These are phyloP conservation scores for Zanthoxylum bungeanum DNA, from an alignment of 345 rosid species.

Conservation along the genomic window DNA sequence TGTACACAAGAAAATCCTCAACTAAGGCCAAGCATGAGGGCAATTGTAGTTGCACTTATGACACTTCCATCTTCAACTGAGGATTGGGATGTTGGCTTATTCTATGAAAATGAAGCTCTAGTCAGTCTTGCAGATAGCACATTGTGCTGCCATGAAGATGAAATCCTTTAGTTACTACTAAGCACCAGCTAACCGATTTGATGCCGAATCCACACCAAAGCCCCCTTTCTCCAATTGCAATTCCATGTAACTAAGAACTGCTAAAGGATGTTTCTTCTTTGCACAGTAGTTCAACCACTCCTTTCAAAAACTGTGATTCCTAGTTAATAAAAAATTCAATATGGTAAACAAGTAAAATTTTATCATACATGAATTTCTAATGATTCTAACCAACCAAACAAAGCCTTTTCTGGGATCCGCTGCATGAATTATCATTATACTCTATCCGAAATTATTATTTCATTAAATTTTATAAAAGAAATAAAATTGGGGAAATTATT, in stretches of 20 bases:
- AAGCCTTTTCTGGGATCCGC: too few species aligned
- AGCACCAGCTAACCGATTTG: too few species aligned
- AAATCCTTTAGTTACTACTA: too few species aligned
- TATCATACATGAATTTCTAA: too few species aligned
- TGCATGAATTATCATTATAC: too few species aligned
- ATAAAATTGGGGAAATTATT: too few species aligned
- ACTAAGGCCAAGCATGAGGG: conserved; percentile 81
- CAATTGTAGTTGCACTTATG: conserved; percentile 82
- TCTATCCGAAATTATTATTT: too few species aligned
- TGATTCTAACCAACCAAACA: too few species aligned
- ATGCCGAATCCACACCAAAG: too few species aligned
- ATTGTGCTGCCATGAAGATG: neutral
- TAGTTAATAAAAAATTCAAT: too few species aligned
- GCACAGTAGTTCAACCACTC: neutral
- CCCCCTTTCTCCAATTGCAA: neutral
- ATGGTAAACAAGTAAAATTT: neutral
- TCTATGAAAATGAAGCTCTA: conserved; percentile 62
- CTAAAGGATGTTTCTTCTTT: neutral
- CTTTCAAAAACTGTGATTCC: neutral
- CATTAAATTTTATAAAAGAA: too few species aligned
- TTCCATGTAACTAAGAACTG: neutral
- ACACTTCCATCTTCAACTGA: conserved; percentile 78
- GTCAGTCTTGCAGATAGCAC: conserved; percentile 60
- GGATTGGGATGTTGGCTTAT: conserved; percentile 70
- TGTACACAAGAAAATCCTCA: conserved; percentile 87